Evolutionary conservation across 345 rosid species (phyloP).

Genomic region (Schrenkiella parvula): DNA sequence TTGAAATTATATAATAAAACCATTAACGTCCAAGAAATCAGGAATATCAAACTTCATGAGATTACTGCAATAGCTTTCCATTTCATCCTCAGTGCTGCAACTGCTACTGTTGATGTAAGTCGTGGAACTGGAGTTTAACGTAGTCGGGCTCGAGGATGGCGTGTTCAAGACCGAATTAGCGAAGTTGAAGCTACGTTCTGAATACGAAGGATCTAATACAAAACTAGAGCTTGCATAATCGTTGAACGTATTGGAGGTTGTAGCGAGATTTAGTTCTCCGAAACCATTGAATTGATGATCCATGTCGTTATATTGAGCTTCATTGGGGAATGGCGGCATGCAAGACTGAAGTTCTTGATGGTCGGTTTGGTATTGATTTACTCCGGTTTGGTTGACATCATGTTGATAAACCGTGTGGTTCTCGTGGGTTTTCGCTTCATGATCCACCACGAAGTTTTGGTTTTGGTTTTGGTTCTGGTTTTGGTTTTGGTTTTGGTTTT

Average conservation of each 20-base stretch:
- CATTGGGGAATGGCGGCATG: conserved; percentile 33
- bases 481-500: conserved; percentile 27
- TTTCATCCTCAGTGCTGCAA: conserved; percentile 66
- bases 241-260: conserved; percentile 24
- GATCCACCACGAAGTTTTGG: neutral
- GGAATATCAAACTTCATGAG: conserved; percentile 57
- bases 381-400: conserved; percentile 6
- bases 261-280: conserved; percentile 22
- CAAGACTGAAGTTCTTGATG: conserved; percentile 41
- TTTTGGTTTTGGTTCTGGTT: conserved; percentile 29
- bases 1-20: conserved; percentile 42
- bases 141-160: conserved; percentile 61
- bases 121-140: conserved; percentile 53
- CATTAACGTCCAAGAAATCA: conserved; percentile 53
- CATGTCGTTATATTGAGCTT: conserved; percentile 24
- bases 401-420: conserved; percentile 6
- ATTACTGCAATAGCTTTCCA: conserved; percentile 69
- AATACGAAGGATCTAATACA: conserved; percentile 39
- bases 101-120: conserved; percentile 45
- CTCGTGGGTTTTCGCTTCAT: neutral
- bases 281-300: conserved; percentile 9
- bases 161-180: conserved; percentile 52
- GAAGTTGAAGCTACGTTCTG: conserved; percentile 40
- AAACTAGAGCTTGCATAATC: conserved; percentile 21
- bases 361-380: conserved; percentile 23